Conservation (phyloP, 2,329 filamentous ascomycete species). For the Nothopassalora personata region DNA sequence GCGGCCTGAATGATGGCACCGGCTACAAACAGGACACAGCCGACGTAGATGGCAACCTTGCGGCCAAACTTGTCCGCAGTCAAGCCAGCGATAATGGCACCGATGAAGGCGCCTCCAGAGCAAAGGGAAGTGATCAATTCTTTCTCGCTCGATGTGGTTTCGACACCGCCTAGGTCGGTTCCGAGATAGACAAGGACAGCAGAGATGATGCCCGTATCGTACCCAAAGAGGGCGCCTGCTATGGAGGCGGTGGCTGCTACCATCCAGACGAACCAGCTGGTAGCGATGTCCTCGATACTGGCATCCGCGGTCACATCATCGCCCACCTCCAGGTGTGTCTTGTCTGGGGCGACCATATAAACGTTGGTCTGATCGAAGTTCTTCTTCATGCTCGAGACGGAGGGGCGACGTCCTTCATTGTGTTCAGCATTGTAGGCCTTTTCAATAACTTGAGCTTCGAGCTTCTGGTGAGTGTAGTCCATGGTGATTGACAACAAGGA, state of each 20-base stretch:
- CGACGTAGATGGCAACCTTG: slow-evolving; percentile 39
- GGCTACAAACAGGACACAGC: slow-evolving; percentile 37
- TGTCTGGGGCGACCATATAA: slow-evolving; percentile 12
- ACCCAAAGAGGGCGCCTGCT: slow-evolving; percentile 25
- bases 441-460: slow-evolving; percentile 8
- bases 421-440: slow-evolving; percentile 10
- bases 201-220: slow-evolving; percentile 38
- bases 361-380: slow-evolving; percentile 15
- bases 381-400: slow-evolving; percentile 13
- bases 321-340: too few relatives aligned
- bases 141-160: slow-evolving; percentile 32
- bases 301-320: slow-evolving; percentile 5
- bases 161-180: slow-evolving; percentile 28
- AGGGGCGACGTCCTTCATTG: slow-evolving; percentile 8
- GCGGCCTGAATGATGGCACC: slow-evolving; percentile 32
- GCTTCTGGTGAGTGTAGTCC: slow-evolving; percentile 6
- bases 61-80: slow-evolving; percentile 34
- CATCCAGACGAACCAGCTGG: slow-evolving; percentile 23
- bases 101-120: slow-evolving; percentile 35
- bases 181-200: slow-evolving; percentile 37
- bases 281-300: slow-evolving; percentile 21
- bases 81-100: slow-evolving; percentile 35
- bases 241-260: slow-evolving; percentile 22
- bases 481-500: neutral
- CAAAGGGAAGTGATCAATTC: slow-evolving; percentile 38